These are phyloP conservation scores for Silene noctiflora DNA, from an alignment of 179 eudicot species.

Conservation along the genomic window DNA sequence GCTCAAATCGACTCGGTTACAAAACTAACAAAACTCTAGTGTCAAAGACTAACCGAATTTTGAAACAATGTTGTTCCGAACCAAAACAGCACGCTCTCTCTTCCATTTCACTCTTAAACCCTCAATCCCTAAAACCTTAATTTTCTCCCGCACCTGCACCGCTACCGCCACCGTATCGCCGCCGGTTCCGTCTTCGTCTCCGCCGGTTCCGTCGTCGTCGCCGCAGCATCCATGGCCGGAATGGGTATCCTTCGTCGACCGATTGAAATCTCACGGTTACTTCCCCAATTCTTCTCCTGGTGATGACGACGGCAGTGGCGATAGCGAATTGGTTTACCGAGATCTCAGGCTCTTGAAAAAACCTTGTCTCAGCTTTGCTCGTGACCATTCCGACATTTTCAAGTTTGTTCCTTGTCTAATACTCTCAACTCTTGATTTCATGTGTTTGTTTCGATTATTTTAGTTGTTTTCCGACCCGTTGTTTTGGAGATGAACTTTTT, in stretches of 20 bases:
- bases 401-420: constrained; percentile 30
- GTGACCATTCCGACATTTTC: constrained; percentile 74
- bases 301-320: constrained; percentile 10
- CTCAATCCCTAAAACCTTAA: not conserved
- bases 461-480: not conserved
- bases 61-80: constrained; percentile 12
- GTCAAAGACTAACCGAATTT: too few relatives aligned
- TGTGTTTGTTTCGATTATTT: not conserved
- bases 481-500: not conserved
- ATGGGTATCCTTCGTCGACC: constrained; percentile 74
- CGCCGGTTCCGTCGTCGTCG: not conserved
- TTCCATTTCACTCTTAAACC: constrained; percentile 17
- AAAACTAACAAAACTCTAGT: too few relatives aligned
- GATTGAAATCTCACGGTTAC: constrained; percentile 66
- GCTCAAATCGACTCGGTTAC: too few relatives aligned
- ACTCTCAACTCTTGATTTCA: not conserved
- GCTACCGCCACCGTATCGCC: constrained; percentile 12
- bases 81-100: not conserved
- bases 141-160: constrained; percentile 1
- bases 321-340: constrained; percentile 25
- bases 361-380: constrained; percentile 72
- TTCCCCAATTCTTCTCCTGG: constrained; percentile 22
- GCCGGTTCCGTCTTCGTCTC: not conserved
- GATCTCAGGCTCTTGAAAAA: constrained; percentile 56
- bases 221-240: constrained; percentile 71